Conservation (phyloP, 129 eudicot species). For the Cynara cardunculus region DNA sequence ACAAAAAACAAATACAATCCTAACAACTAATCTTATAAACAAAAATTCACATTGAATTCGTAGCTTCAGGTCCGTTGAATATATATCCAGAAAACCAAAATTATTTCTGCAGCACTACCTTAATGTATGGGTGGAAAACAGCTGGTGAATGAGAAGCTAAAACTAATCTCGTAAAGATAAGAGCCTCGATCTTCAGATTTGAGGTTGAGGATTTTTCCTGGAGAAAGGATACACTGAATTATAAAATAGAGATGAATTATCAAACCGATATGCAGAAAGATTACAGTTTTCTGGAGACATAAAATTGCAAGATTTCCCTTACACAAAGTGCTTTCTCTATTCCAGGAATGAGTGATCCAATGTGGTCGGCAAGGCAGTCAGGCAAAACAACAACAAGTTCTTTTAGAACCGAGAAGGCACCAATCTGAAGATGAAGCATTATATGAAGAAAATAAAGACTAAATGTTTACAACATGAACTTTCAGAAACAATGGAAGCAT, state of each 20-base stretch:
- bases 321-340: constrained; percentile 96
- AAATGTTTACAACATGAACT: background rate
- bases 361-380: constrained; percentile 96
- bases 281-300: background rate
- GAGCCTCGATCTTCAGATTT: constrained; percentile 96
- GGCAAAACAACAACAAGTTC: constrained; percentile 98
- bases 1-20: background rate
- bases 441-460: background rate
- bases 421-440: constrained; percentile 52
- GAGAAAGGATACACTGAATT: constrained; percentile 1
- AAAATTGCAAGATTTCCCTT: constrained; percentile 22
- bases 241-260: background rate
- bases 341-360: constrained; percentile 95
- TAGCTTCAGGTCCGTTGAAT: background rate
- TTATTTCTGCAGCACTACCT: constrained; percentile 49
- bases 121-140: constrained; percentile 90
- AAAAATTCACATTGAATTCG: constrained; percentile 5
- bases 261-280: background rate
- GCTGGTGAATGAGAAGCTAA: constrained; percentile 91
- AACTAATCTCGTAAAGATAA: constrained; percentile 84
- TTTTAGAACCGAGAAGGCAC: constrained; percentile 92
- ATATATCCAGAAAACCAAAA: background rate
- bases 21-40: constrained; percentile 4
- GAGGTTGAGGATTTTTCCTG: constrained; percentile 99
- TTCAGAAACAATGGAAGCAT: background rate